phyloP scores from a whole-genome alignment of 768 basidiomycete genomes.

The Naganishia randhawae region DNA sequence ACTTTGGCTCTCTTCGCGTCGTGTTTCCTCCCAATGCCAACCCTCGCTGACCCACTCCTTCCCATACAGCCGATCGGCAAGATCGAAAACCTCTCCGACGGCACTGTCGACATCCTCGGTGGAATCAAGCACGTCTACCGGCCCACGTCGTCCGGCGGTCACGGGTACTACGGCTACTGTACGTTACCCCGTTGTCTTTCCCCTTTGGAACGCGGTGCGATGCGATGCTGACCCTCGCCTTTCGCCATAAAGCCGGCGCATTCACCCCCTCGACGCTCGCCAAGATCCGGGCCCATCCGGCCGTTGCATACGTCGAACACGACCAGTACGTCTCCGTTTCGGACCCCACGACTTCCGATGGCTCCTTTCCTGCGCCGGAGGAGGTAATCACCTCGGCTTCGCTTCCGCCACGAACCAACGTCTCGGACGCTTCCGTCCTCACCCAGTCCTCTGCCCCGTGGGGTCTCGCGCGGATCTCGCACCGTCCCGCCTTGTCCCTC shows the following conservation, averaged over 20 bases:
- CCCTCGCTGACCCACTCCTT: constrained; percentile 26
- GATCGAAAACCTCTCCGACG: constrained; percentile 30
- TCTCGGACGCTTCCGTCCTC: constrained; percentile 33
- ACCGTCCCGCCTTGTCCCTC: constrained; percentile 70
- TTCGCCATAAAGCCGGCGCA: constrained; percentile 60
- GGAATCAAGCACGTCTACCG: constrained; percentile 68
- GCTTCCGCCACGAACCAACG: background rate
- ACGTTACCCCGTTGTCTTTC: constrained; percentile 27
- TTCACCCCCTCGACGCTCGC: constrained; percentile 70
- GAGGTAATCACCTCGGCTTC: background rate
- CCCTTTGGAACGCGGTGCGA: background rate
- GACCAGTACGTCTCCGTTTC: constrained; percentile 74
- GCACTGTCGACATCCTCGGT: constrained; percentile 28
- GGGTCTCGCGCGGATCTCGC: constrained; percentile 94
- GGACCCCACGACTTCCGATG: constrained; percentile 6
- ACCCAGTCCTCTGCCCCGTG: constrained; percentile 50
- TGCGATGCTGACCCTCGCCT: background rate
- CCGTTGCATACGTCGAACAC: constrained; percentile 85
- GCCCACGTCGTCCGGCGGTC: constrained; percentile 56
- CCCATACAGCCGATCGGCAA: constrained; percentile 34
- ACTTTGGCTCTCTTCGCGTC: background rate
- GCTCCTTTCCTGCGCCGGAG: background rate
- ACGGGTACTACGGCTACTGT: constrained; percentile 61
- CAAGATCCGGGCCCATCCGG: constrained; percentile 73
- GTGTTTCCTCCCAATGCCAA: background rate